Conservation (phyloP, 2,329 filamentous ascomycete genomes). For the Sarocladium strictum region DNA sequence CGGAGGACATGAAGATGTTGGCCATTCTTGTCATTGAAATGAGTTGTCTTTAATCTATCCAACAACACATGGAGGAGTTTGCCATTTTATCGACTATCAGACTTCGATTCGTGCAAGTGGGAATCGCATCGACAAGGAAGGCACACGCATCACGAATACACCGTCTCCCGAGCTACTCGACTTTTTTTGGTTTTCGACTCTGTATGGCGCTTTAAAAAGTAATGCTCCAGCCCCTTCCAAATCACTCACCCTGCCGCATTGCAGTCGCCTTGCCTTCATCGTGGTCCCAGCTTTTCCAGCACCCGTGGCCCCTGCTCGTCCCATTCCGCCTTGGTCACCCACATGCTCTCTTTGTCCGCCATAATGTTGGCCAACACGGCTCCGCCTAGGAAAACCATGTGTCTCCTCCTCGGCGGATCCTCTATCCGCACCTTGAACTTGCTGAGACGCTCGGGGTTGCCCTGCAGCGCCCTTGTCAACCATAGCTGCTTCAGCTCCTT, state of each 20-base stretch:
- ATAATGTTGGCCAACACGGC: conserved; percentile 98
- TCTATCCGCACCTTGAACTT: conserved; percentile 99
- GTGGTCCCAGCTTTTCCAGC: conserved; percentile 87
- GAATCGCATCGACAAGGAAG: too few species aligned
- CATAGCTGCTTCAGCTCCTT: conserved; percentile 99
- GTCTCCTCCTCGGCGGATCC: conserved; percentile 87
- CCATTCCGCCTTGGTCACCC: conserved; percentile 97
- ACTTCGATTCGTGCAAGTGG: too few species aligned
- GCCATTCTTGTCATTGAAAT: too few species aligned
- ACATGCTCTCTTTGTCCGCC: conserved; percentile 98
- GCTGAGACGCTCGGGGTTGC: conserved; percentile 87
- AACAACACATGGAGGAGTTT: too few species aligned
- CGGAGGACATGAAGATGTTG: too few species aligned
- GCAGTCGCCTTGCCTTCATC: conserved; percentile 41
- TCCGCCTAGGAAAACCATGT: conserved; percentile 99
- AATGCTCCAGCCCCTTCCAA: background rate
- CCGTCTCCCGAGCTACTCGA: background rate
- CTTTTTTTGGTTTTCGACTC: background rate
- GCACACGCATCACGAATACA: too few species aligned
- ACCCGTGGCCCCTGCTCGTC: conserved; percentile 83
- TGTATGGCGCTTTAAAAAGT: background rate
- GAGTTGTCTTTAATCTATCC: too few species aligned
- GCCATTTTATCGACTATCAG: too few species aligned
- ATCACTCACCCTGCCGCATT: background rate
- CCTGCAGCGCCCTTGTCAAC: conserved; percentile 84